Conservation (phyloP, 2,329 filamentous ascomycete species). For the Curvularia verruculosa region DNA sequence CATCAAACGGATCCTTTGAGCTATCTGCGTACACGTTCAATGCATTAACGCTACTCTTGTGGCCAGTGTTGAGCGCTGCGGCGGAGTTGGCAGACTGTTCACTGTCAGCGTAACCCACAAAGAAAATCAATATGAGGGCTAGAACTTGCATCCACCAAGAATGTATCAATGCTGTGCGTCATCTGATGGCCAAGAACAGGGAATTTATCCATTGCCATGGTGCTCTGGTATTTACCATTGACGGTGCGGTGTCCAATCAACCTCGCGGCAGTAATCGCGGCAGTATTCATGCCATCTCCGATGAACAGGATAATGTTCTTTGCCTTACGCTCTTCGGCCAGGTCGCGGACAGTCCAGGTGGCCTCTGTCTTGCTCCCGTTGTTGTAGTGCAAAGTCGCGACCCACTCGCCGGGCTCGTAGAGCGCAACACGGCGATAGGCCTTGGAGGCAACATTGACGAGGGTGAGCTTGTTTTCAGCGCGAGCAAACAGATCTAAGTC, state of each 20-base stretch:
- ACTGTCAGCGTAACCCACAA: too few species aligned
- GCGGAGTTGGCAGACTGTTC: slow-evolving; percentile 49
- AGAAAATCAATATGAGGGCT: too few species aligned
- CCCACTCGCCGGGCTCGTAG: slow-evolving; percentile 80
- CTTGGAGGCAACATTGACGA: slow-evolving; percentile 82
- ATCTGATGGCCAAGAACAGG: slow-evolving; percentile 87
- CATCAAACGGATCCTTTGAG: slow-evolving; percentile 73
- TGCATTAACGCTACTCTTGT: slow-evolving; percentile 83
- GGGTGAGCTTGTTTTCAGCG: slow-evolving; percentile 69
- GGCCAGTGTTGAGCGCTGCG: slow-evolving; percentile 79
- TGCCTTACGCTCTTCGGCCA: slow-evolving; percentile 72
- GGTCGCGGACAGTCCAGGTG: slow-evolving; percentile 76
- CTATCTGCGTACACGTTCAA: slow-evolving; percentile 83
- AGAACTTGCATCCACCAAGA: slow-evolving; percentile 87
- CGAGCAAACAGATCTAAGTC: slow-evolving; percentile 71
- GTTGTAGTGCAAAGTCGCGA: slow-evolving; percentile 77
- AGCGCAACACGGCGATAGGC: slow-evolving; percentile 77
- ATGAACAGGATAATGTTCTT: slow-evolving; percentile 90
- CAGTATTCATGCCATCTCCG: slow-evolving; percentile 72
- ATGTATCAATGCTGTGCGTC: slow-evolving; percentile 83
- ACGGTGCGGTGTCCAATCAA: slow-evolving; percentile 80
- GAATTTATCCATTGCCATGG: slow-evolving; percentile 80
- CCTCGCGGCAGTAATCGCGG: slow-evolving; percentile 81
- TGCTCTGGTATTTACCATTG: slow-evolving; percentile 82
- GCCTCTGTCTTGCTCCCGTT: slow-evolving; percentile 72